Evolutionary conservation across 495 filamentous ascomycete genomes (phyloP).

Genomic region (Penicillium paxilli): DNA sequence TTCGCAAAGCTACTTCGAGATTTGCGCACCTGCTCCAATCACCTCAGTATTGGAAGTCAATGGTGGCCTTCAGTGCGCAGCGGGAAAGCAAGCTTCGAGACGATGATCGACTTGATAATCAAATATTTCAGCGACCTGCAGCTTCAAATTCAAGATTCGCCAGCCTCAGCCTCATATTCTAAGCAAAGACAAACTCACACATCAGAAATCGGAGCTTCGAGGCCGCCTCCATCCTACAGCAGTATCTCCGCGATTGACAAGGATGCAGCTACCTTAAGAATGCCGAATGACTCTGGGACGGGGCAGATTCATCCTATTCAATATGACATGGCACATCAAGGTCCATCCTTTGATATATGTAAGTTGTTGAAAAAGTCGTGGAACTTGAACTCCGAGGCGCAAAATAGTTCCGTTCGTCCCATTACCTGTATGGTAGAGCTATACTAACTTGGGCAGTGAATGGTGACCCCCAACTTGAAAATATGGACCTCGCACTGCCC

Average conservation of each 20-base stretch:
- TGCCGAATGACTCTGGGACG: not conserved
- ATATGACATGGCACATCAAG: not conserved
- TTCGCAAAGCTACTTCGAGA: slow-evolving; percentile 23
- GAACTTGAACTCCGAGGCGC: not conserved
- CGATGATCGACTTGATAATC: slow-evolving; percentile 24
- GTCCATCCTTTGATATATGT: not conserved
- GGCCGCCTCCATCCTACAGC: not conserved
- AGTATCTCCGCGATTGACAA: not conserved
- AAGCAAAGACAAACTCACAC: not conserved
- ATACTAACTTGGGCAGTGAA: not conserved
- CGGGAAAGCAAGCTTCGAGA: slow-evolving; percentile 26
- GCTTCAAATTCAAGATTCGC: not conserved
- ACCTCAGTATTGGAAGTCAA: slow-evolving; percentile 27
- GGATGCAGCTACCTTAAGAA: not conserved
- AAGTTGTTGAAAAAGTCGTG: not conserved
- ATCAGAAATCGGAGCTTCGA: not conserved
- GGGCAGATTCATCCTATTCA: not conserved
- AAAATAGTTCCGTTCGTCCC: not conserved
- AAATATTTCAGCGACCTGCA: slow-evolving; percentile 16
- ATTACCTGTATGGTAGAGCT: not conserved
- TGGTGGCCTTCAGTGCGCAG: slow-evolving; percentile 29
- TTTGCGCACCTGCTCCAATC: slow-evolving; percentile 27
- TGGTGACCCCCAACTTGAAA: not conserved
- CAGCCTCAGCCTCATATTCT: not conserved
- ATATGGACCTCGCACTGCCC: not conserved